Evolutionary conservation across 2,329 filamentous ascomycete genomes (phyloP), one percentile per base, ranked within the genome.

Genomic region (Aspergillus proliferans): DNA sequence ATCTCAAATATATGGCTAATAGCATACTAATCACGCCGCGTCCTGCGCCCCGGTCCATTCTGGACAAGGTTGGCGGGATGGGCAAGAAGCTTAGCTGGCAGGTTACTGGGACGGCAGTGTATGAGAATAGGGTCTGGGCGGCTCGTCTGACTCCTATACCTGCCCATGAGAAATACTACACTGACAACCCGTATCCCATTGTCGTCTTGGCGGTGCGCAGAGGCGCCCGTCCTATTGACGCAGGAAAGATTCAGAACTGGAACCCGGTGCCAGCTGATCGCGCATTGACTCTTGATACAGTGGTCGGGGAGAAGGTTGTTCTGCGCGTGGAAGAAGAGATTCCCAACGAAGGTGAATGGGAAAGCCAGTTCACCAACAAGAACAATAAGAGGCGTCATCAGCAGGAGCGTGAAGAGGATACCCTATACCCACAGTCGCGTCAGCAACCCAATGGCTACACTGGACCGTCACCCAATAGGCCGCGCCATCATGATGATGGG

Each of bases 21-120:
- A 92, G 86, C 68, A 91, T 98, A 58, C 79, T 96, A 60, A 97
- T 98, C 63, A 87, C 86, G 34, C 85, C 89, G 1, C 84, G 87
- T 9, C 83, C 86, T 0, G 88, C 86, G 45, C 82, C 86, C 2
- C 76, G 79, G 45, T 80, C 78, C 55, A 85, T 94, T 19, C 73
- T 96, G 28, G 80, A 87, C 46, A 93, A 89, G 67, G 86, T 93
- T 9, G 93, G 93, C 39, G 92, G 92, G 24, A 83, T 95, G 62
- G 89, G 90, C 30, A 84, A 82, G 59, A 92, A 86, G 69, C 80
- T 94, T 70, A 82, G 75, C 38, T 98, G 92, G 89, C 82, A 88
- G 66, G 85, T 95, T 4, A 87, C 83, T 0, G 88, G 85, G 34
- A 82, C 85, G 5, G 89, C 83, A 0, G 82, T 80, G 56, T 83